Base-by-base conservation (phyloP, 768 basidiomycete genomes). In the Rhodotorula babjevae region DNA sequence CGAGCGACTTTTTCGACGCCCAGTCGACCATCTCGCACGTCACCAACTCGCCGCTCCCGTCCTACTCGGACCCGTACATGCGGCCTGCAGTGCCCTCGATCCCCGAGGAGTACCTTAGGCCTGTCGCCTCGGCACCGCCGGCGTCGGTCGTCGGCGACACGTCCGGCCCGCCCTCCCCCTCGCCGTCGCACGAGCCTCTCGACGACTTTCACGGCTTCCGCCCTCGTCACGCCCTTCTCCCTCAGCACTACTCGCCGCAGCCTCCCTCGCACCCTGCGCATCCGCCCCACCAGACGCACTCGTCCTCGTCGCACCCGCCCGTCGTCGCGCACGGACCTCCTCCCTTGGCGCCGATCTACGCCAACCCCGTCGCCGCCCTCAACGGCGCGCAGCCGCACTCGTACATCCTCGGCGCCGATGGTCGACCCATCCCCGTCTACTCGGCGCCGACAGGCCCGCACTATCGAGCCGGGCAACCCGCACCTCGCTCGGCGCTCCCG, bases 151-250 rank as follows among this genome's bases (percentile, higher is more conserved):
- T 21, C 14, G 21, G 44, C 12, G 44, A 46, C 44, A 5, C 36
- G 36, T 36, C 36, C 36, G 44, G 18, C 3, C 44, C 12, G 12
- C 44, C 14, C 8, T 46, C 44, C 6, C 44, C 18, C 14, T 46
- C 18, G 44, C 44, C 44, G 44, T 46, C 63, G 25, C 42, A 27
- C 23, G 33, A 47, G n/a, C 42, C 42, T 27, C 2, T 23, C 55
- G 71, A 63, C 19, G 70, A 63, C 10, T 67, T 72, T 29, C 71
- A 72, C 46, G 71, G 71, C 16, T 72, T 72, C 42, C 60, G 65
- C 1, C 71, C 71, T 31, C 71, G 71, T 7, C 61, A 56, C 12
- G 36, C 49, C 63, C 42, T 50, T 36, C 5, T 36, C 9, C 36
- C 36, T 36, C 36, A 36, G 36, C 36, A 36, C 36, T 36, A 36